Conservation (phyloP, 352 stramenopile species). For the Pythium myriotylum region DNA sequence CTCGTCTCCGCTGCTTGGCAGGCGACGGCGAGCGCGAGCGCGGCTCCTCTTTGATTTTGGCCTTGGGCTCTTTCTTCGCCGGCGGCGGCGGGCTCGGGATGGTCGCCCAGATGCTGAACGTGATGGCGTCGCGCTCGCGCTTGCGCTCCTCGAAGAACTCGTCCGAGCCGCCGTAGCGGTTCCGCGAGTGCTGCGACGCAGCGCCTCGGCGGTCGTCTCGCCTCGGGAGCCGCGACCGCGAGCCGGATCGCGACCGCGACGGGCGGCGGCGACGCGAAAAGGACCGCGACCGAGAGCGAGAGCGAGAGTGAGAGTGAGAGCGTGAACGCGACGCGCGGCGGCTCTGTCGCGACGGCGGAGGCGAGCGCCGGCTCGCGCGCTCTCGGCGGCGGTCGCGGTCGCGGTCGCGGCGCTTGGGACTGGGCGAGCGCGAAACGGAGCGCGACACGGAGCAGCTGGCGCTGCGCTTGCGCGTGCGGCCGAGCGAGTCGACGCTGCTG, state of each 20-base stretch:
- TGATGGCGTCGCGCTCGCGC: conserved; percentile 53
- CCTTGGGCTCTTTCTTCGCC: conserved; percentile 50
- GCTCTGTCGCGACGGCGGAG: neutral
- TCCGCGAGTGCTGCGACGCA: too few species aligned
- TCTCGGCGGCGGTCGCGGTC: neutral
- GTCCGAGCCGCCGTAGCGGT: conserved; percentile 46
- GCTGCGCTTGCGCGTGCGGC: conserved; percentile 14
- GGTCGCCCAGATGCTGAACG: conserved; percentile 72
- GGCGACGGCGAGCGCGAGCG: conserved; percentile 37
- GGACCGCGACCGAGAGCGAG: too few species aligned
- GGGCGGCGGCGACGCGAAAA: neutral
- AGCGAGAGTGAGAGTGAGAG: too few species aligned
- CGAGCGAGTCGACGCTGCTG: conserved; percentile 32
- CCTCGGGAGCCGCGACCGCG: conserved; percentile 13
- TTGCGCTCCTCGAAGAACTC: conserved; percentile 80
- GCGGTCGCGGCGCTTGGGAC: neutral
- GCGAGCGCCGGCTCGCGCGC: neutral
- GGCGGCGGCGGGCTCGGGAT: conserved; percentile 71
- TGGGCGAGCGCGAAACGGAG: neutral
- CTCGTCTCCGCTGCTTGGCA: conserved; percentile 21
- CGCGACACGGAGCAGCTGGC: conserved; percentile 1
- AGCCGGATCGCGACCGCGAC: conserved; percentile 17
- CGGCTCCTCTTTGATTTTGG: conserved; percentile 34
- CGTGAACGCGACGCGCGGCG: conserved; percentile 10
- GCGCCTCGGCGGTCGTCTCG: conserved; percentile 16